Evolutionary conservation across 2,329 filamentous ascomycete genomes (phyloP), one percentile per base, ranked within the genome.

Genomic region (Fonsecaea monophora): DNA sequence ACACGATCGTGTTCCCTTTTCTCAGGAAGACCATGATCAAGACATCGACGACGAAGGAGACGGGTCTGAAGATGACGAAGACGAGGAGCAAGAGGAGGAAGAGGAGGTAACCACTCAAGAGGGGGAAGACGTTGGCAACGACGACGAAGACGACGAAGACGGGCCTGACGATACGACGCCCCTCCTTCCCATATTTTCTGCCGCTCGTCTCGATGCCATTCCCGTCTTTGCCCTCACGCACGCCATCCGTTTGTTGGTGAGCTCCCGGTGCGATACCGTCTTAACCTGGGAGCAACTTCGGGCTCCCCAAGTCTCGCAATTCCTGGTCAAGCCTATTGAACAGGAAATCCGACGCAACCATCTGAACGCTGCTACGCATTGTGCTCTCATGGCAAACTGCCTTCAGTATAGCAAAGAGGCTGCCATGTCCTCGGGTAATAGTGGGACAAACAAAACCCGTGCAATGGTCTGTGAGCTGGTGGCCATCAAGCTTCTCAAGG

Each of bases 251-350:
- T 88, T 93, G 61, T 85, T 97, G 64, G 89, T 98, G 67, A 87
- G 92, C 71, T 85, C 92, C 66, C 89, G 91, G 75, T 96, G 92
- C 78, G 94, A 98, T 81, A 97, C 94, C 1, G 94, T 92, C 0
- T 82, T 98, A 59, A 90, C 92, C 15, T 98, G 94, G 94, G 94
- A 98, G 71, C 94, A 98, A 78, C 84, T 98, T 69, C 88, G 94
- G 70, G 96, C 93, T n/a, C 94, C 94, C 2, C 94, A 98, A 77
- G 90, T 98, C 64, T 97, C 93, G 15, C 94, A 97, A 76, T 98
- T 98, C 77, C 85, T 98, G 40, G 87, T 97, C 76, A 97, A 97
- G 82, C 94, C 94, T 2, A 95, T 97, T 82, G 92, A 95, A 78
- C 91, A 95, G 76, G 90, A 94, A 77, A 94, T 97, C 70, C 89